phyloP scores from a whole-genome alignment of 2,329 filamentous ascomycete genomes.

The Alternaria infectoria region DNA sequence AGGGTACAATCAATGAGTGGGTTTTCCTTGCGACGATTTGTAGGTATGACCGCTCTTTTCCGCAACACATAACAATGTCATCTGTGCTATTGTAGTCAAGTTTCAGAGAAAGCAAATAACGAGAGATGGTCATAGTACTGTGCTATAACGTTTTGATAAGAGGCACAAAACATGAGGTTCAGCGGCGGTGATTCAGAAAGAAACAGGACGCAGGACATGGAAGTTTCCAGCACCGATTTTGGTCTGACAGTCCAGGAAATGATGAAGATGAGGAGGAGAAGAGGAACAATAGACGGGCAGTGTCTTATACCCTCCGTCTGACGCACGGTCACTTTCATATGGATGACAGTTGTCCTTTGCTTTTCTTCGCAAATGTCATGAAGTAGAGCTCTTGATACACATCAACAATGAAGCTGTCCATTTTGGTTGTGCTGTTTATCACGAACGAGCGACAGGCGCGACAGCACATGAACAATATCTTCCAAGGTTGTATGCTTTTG shows the following conservation, averaged over 20 bases:
- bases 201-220: background rate
- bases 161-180: background rate
- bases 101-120: too few relatives aligned
- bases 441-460: background rate
- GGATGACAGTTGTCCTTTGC: rapidly evolving
- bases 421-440: background rate
- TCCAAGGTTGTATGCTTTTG: too few relatives aligned
- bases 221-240: too few relatives aligned
- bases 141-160: background rate
- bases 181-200: rapidly evolving
- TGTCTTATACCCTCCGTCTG: background rate
- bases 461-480: too few relatives aligned
- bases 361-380: background rate
- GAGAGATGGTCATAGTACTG: too few relatives aligned
- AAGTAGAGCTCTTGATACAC: background rate
- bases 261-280: background rate
- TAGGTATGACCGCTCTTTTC: too few relatives aligned
- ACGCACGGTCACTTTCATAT: background rate
- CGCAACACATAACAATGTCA: background rate
- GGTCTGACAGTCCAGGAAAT: background rate
- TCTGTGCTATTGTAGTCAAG: too few relatives aligned
- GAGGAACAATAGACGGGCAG: background rate
- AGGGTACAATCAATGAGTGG: too few relatives aligned
- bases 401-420: background rate
- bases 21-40: too few relatives aligned